Percentiles rank a stretch among this genome's conserved stretches.
phyloP scores from a whole-genome alignment of 768 basidiomycete genomes.

The Trametes villosa region DNA sequence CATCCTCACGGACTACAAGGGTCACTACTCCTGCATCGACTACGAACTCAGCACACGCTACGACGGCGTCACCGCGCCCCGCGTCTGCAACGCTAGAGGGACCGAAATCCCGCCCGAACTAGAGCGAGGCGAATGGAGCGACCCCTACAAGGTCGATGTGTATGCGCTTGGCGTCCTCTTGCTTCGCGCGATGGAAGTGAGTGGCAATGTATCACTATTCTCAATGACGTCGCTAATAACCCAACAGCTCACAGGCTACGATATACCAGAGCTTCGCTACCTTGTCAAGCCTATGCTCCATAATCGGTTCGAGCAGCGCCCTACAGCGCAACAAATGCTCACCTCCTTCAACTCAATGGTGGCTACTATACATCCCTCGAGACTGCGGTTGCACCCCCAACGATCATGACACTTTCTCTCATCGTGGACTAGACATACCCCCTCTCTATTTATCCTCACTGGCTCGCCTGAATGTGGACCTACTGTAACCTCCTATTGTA shows the following conservation, averaged over 20 bases:
- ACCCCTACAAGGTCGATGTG: constrained; percentile 75
- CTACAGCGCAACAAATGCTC: constrained; percentile 52
- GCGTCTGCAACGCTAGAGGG: constrained; percentile 50
- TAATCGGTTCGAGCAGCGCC: constrained; percentile 53
- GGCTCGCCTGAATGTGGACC: neutral
- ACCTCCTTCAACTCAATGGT: constrained; percentile 55
- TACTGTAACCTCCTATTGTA: neutral
- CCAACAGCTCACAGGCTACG: constrained; percentile 56
- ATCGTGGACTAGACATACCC: too few species aligned
- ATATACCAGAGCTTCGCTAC: constrained; percentile 61
- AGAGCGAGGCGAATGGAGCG: constrained; percentile 49
- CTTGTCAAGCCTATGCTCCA: constrained; percentile 65
- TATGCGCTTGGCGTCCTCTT: constrained; percentile 74
- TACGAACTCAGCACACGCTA: constrained; percentile 69
- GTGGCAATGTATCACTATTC: constrained; percentile 17
- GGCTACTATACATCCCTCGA: constrained; percentile 43
- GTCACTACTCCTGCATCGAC: constrained; percentile 74
- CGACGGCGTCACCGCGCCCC: constrained; percentile 41
- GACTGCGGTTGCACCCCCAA: constrained; percentile 24
- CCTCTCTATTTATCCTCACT: neutral
- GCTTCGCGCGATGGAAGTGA: constrained; percentile 66
- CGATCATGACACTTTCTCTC: neutral
- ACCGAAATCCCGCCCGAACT: constrained; percentile 77
- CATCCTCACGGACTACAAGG: constrained; percentile 65
- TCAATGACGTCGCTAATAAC: constrained; percentile 12